phyloP scores from a whole-genome alignment of 257 asterid genomes.

The Rhazya stricta region DNA sequence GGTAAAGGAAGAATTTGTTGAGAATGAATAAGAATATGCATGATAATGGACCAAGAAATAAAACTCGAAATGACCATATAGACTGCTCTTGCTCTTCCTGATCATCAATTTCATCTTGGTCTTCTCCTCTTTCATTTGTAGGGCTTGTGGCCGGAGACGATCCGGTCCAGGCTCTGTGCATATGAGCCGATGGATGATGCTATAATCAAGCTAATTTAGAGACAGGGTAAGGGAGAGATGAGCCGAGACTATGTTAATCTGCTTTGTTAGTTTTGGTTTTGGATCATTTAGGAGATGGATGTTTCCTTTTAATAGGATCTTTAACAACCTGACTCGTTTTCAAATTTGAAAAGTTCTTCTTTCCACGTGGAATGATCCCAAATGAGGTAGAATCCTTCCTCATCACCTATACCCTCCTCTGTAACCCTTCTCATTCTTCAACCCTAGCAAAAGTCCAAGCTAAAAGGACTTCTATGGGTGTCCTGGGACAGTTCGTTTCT shows the following conservation, averaged over 20 bases:
- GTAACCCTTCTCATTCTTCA: no score
- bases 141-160: neutral
- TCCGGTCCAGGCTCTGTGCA: neutral
- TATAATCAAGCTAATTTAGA: neutral
- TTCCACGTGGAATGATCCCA: neutral
- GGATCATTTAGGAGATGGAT: neutral
- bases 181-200: neutral
- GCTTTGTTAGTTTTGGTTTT: neutral
- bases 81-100: conserved; percentile 19
- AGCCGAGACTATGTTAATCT: neutral
- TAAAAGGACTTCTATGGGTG: no score
- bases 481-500: no score
- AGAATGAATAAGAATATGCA: conserved; percentile 33
- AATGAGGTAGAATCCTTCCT: no score
- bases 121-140: neutral
- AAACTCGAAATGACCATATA: conserved; percentile 64
- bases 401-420: no score
- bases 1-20: conserved; percentile 39
- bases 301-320: neutral
- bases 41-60: conserved; percentile 46
- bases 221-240: neutral
- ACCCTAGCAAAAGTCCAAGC: no score
- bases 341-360: neutral
- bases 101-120: neutral
- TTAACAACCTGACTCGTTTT: neutral